Evolutionary conservation across 2,329 filamentous ascomycete species (phyloP), one percentile per base, ranked within the genome.

Genomic region (Xylariaceae sp.): DNA sequence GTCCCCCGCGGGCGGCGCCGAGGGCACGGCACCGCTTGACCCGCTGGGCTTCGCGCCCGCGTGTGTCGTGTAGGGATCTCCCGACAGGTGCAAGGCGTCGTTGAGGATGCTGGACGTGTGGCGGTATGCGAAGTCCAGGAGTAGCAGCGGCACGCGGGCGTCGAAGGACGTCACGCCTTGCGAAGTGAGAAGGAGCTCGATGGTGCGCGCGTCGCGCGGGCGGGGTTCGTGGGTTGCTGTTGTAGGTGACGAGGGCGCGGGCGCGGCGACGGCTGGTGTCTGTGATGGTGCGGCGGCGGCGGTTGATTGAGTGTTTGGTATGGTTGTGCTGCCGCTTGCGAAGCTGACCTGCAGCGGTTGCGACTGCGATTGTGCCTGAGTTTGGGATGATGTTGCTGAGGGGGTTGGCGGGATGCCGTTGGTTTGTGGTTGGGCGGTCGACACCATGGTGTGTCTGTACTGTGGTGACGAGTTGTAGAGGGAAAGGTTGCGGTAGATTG

Each of bases 41-140:
- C 72, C 78, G 37, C 76, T 77, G 2, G 80, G 76, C 59, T 76
- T 76, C 5, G 75, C 66, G 51, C 80, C 80, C 2, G 80, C 80
- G 52, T 82, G 78, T 6, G 76, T 72, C 18, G 81, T 76, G 72
- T 88, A 87, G 7, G 86, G 86, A 68, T 89, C 86, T 6, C 81
- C 79, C 5, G 80, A 78, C 22, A 89, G 80, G 65, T 88, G 85
- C 15, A 89, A 72, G 6, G 84, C 85, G 72, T 91, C 87, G 61
- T 76, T 83, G 18, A 92, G 81, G 34, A 92, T 78, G 53, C 81
- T 80, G 1, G 83, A 84, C 9, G 86, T 89, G 76, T 91, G 88
- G 36, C 89, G 84, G 78, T 94, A 94, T 46, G 89, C 87, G 67
- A 92, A 92, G 74, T 94, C 89, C 68, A 94, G 84, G 46, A 94